A percentile compares a stretch with the other conserved stretches of the same genome.
phyloP scores from a whole-genome alignment of 192 early-diverging fungal genomes.

The Coemansia sp. region DNA sequence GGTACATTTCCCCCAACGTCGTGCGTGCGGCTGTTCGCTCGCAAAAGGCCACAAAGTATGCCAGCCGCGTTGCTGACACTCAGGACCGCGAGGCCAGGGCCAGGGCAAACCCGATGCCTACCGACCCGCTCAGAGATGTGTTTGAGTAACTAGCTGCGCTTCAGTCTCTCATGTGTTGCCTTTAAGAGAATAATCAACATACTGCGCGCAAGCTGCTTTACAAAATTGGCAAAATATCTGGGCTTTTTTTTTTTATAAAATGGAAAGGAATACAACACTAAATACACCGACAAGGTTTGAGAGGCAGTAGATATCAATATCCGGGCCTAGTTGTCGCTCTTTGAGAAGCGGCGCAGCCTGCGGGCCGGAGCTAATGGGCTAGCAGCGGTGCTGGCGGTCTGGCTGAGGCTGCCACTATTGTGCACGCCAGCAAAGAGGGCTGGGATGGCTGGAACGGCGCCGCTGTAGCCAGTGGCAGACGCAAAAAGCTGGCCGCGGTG shows the following conservation, averaged over 20 bases:
- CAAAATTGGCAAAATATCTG: neutral
- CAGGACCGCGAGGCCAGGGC: conserved; percentile 27
- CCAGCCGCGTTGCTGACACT: conserved; percentile 15
- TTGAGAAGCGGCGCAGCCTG: conserved; percentile 35
- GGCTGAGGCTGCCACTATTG: neutral
- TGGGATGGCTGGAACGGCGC: conserved; percentile 24
- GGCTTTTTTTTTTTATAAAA: neutral
- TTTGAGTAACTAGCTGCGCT: conserved; percentile 21
- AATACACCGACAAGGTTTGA: neutral
- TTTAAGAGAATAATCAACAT: neutral
- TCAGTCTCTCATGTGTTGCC: neutral
- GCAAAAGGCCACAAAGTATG: conserved; percentile 39
- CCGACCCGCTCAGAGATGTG: conserved; percentile 49
- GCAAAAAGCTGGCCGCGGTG: conserved; percentile 49
- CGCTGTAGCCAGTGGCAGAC: conserved; percentile 13
- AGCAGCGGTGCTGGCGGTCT: conserved; percentile 6
- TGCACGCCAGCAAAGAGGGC: conserved; percentile 13
- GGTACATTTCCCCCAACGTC: conserved; percentile 75
- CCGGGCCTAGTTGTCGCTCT: conserved; percentile 12
- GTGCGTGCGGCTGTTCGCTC: conserved; percentile 39
- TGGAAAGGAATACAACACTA: neutral
- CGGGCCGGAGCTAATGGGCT: conserved; percentile 32
- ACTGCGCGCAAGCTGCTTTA: neutral
- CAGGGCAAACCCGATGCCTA: conserved; percentile 39
- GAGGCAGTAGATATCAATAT: neutral